phyloP scores from a whole-genome alignment of 441 rosid species.

The Aleurites moluccanus region DNA sequence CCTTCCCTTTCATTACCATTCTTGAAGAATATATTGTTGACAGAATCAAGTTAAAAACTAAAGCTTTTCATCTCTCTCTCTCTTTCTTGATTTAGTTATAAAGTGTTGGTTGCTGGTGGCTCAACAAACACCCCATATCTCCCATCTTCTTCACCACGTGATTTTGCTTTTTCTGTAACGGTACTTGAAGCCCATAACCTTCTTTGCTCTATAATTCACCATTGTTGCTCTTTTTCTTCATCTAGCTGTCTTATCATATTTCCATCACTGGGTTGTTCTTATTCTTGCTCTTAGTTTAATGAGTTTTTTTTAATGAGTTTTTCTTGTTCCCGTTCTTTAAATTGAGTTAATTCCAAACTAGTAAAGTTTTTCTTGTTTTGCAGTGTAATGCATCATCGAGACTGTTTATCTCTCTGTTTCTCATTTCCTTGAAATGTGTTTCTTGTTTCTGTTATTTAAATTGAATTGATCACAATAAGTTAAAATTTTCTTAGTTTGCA shows the following conservation, averaged over 20 bases:
- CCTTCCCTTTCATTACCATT: background rate
- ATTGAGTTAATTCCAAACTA: background rate
- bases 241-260: background rate
- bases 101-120: conserved; percentile 4
- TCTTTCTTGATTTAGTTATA: background rate
- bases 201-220: background rate
- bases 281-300: background rate
- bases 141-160: conserved; percentile 11
- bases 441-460: conserved; percentile 1
- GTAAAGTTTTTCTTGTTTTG: background rate
- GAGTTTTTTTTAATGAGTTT: background rate
- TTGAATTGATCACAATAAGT: background rate
- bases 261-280: background rate
- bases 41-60: background rate
- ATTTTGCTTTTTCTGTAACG: background rate
- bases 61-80: background rate
- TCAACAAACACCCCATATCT: background rate
- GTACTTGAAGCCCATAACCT: conserved; percentile 3
- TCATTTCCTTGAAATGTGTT: conserved; percentile 15
- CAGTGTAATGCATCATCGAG: background rate
- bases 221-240: background rate
- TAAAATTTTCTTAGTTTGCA: background rate
- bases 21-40: background rate
- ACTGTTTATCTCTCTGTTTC: background rate
- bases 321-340: background rate